A percentile compares a stretch with the other conserved stretches of the same genome.
Evolutionary conservation across 257 asterid species (phyloP).

Genomic region (Vinca minor): DNA sequence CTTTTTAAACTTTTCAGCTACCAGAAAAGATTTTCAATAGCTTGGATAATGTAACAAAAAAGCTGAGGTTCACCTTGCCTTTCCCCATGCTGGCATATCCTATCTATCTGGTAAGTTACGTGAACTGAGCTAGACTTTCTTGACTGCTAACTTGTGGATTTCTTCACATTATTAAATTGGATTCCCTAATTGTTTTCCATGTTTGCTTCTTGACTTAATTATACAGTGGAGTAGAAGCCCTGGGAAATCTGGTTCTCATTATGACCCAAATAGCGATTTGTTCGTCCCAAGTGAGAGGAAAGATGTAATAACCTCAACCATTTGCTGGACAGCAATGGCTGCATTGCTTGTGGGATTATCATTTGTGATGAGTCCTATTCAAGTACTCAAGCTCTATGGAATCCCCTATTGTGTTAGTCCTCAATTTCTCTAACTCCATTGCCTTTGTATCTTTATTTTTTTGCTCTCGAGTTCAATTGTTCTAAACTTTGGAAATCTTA

Average conservation of each 20-base stretch:
- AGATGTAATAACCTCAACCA: conserved; percentile 75
- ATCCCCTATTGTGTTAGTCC: conserved; percentile 68
- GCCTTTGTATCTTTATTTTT: not conserved
- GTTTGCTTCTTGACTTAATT: conserved; percentile 12
- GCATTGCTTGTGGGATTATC: conserved; percentile 66
- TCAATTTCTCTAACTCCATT: too few relatives aligned
- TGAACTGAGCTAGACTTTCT: too few relatives aligned
- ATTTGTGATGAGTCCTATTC: conserved; percentile 65
- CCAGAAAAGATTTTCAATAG: conserved; percentile 50
- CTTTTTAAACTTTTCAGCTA: conserved; percentile 34
- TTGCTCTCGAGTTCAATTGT: not conserved
- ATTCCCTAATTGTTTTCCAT: conserved; percentile 3
- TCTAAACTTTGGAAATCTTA: not conserved
- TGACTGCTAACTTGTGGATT: not conserved
- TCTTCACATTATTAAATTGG: not conserved
- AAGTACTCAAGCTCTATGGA: conserved; percentile 77
- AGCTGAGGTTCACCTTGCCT: conserved; percentile 75
- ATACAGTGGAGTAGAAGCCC: conserved; percentile 92
- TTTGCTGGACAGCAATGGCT: conserved; percentile 85
- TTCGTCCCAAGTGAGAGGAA: conserved; percentile 69
- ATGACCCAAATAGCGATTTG: conserved; percentile 72
- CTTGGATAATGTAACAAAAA: conserved; percentile 51
- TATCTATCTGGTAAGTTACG: conserved; percentile 55
- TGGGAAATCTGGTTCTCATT: conserved; percentile 88
- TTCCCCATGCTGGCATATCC: conserved; percentile 92